Conservation (phyloP, 495 filamentous ascomycete genomes). For the Talaromyces thailandensis region DNA sequence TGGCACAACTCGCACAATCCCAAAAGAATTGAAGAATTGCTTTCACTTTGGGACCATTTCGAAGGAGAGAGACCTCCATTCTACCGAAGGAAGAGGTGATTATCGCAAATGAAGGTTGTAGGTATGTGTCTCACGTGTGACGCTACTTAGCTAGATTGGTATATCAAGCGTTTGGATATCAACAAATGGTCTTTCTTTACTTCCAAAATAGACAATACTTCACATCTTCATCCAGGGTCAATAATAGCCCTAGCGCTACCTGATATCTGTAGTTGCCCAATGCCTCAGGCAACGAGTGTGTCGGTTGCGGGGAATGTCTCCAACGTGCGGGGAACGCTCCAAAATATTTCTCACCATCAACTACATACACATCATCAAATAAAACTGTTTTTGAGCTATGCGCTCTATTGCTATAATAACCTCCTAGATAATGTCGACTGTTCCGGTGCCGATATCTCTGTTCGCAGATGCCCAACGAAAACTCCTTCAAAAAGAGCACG, state of each 20-base stretch:
- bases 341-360: background rate
- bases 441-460: constrained; percentile 51
- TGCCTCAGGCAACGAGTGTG: background rate
- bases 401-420: background rate
- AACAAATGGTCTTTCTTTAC: background rate
- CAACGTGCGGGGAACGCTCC: background rate
- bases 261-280: background rate
- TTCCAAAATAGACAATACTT: background rate
- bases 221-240: background rate
- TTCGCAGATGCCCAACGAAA: constrained; percentile 74
- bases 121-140: background rate
- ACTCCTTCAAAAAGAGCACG: constrained; percentile 70
- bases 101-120: background rate
- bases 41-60: background rate
- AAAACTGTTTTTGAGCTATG: background rate
- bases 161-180: background rate
- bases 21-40: background rate
- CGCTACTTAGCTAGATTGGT: background rate
- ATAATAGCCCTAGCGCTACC: too few relatives aligned
- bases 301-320: background rate
- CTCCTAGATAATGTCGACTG: constrained; percentile 27
- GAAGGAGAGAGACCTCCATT: background rate
- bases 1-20: too few relatives aligned
- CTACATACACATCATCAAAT: background rate
- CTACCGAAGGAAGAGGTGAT: background rate